Evolutionary conservation across 2,329 filamentous ascomycete species (phyloP), one percentile per base, ranked within the genome.

Genomic region (Alternaria sp.): DNA sequence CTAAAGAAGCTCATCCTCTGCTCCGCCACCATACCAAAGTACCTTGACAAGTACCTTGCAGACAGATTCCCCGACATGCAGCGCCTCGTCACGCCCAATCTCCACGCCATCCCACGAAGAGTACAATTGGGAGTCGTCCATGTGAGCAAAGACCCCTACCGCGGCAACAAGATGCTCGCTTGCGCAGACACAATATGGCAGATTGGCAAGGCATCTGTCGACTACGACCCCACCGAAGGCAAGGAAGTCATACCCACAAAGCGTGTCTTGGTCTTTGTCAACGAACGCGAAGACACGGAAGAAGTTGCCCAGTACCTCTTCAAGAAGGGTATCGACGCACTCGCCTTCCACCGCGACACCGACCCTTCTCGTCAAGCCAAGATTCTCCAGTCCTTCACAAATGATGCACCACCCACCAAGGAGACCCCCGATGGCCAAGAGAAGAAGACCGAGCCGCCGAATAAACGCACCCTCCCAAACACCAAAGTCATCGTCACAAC

Each of bases 151-250:
- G 89, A 96, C n/a, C 93, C 93, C 0, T 99, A 97, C 80, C 88
- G 88, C 62, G 93, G 95, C 72, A 97, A 97, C 82, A 95, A 96
- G 78, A 85, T 90, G 69, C 86, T 99, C 5, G 96, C 95, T 10
- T 98, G 94, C 75, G 95, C 95, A 3, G 94, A 99, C 73, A 91
- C 90, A 11, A 94, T 99, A 72, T 97, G 93, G 88, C 89, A 91
- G 33, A 94, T 99, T 60, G 93, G 93, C 58, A 93, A 92, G 74
- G 89, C 93, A 41, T 84, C 85, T 2, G 65, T 56, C n/a, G 75
- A 78, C 31, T 72, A 74, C 40, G 77, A 79, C 51, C 73, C 74
- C 3, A 64, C 55, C 4, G 70, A 76, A 62, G 79, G 81, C 28
- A 83, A 85, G 52, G 85, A 81, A 39, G 81, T 83, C 48, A 80